Conservation (phyloP, 73 alveolate genomes). For the Paraurostyla sp. region DNA sequence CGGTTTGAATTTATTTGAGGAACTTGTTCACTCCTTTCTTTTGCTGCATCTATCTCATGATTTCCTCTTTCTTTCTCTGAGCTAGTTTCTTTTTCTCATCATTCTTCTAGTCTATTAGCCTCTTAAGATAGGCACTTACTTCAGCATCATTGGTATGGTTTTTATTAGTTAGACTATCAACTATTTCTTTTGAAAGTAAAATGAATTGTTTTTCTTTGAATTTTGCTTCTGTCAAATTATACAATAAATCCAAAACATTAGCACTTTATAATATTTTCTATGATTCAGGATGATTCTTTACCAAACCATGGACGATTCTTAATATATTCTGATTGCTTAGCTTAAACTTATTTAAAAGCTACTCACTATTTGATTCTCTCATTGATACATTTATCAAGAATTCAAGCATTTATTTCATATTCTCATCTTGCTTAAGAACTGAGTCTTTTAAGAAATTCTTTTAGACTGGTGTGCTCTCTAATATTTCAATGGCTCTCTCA, state of each 20-base stretch:
- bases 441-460: constrained; percentile 42
- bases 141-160: constrained; percentile 21
- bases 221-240: constrained; percentile 56
- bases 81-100: constrained; percentile 66
- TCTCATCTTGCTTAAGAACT: background rate
- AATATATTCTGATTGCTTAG: constrained; percentile 25
- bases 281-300: constrained; percentile 42
- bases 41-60: constrained; percentile 62
- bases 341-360: background rate
- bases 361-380: background rate
- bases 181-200: constrained; percentile 50
- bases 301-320: constrained; percentile 20
- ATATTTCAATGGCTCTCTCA: constrained; percentile 55
- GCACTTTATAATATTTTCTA: constrained; percentile 11
- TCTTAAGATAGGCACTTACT: background rate
- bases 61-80: constrained; percentile 62
- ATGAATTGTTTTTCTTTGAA: constrained; percentile 38
- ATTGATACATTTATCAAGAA: background rate
- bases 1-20: constrained; percentile 26
- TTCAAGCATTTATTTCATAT: background rate
- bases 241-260: background rate
- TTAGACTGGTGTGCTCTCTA: constrained; percentile 8
- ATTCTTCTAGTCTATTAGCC: background rate
- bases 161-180: constrained; percentile 48
- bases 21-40: constrained; percentile 61